Evolutionary conservation across 2,329 filamentous ascomycete species (phyloP).

Genomic region (Botrytis fragariae): DNA sequence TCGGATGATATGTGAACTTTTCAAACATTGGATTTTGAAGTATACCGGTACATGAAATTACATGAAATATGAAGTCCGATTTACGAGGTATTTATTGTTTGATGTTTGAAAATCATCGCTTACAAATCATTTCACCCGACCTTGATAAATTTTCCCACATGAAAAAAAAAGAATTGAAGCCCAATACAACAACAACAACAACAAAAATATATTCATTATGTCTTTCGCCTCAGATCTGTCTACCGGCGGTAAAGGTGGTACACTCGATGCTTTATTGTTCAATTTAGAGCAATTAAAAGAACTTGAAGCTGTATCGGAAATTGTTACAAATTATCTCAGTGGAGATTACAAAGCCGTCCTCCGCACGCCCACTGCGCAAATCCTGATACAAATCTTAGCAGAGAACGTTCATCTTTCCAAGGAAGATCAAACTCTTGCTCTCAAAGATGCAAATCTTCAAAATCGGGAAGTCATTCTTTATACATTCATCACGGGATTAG

Average conservation of each 20-base stretch:
- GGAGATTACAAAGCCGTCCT: constrained; percentile 37
- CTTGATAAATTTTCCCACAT: constrained; percentile 28
- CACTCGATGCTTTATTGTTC: constrained; percentile 33
- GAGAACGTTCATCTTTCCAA: constrained; percentile 24
- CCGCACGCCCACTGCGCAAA: constrained; percentile 32
- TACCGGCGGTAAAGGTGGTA: constrained; percentile 12
- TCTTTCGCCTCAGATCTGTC: constrained; percentile 12
- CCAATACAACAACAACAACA: constrained; percentile 16
- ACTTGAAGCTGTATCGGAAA: constrained; percentile 29
- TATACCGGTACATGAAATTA: neutral
- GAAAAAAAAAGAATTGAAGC: constrained; percentile 6
- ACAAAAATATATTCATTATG: constrained; percentile 16
- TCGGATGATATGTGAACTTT: neutral
- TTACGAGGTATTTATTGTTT: neutral
- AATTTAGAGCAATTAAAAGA: constrained; percentile 34
- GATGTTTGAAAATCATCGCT: constrained; percentile 11
- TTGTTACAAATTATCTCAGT: constrained; percentile 32
- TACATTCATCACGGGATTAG: constrained; percentile 53
- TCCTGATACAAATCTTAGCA: constrained; percentile 29
- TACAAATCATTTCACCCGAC: constrained; percentile 19
- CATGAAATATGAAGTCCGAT: neutral
- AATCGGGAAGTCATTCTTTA: constrained; percentile 23
- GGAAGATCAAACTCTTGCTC: constrained; percentile 24
- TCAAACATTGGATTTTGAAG: neutral
- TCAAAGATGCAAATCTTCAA: constrained; percentile 25